Percentiles rank a stretch among this genome's conserved stretches.
Evolutionary conservation across 192 early-diverging fungal species (phyloP).

Genomic region (Umbelopsis vinacea): DNA sequence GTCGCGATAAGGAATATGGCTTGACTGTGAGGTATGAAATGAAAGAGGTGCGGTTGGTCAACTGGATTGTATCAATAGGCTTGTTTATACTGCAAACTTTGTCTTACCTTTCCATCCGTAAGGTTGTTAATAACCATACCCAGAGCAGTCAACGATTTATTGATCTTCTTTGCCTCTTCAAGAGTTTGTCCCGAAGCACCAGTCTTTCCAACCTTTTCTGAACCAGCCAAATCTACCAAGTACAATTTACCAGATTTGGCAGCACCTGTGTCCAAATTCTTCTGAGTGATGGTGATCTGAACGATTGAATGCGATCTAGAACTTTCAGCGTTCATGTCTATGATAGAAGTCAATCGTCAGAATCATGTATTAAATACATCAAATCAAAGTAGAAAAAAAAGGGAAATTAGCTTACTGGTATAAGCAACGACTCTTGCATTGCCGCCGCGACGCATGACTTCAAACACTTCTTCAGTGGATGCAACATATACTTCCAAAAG

Average conservation of each 20-base stretch:
- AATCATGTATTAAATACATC: background rate
- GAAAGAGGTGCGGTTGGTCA: background rate
- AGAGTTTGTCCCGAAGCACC: conserved; percentile 98
- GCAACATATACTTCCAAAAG: conserved; percentile 96
- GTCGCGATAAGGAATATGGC: conserved; percentile 98
- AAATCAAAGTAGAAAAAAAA: background rate
- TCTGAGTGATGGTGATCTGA: conserved; percentile 91
- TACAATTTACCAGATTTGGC: conserved; percentile 89
- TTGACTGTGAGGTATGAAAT: conserved; percentile 67
- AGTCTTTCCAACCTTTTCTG: conserved; percentile 97
- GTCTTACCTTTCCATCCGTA: conserved; percentile 89
- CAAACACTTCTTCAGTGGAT: conserved; percentile 92
- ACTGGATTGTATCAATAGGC: background rate
- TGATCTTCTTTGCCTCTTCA: conserved; percentile 99
- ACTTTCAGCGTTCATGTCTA: conserved; percentile 98
- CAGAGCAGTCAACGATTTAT: conserved; percentile 94
- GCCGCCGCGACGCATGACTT: conserved; percentile 94
- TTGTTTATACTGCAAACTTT: background rate
- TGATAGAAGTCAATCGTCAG: background rate
- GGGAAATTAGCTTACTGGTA: conserved; percentile 67
- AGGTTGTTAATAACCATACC: conserved; percentile 99
- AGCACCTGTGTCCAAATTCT: conserved; percentile 87
- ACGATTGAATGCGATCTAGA: conserved; percentile 99
- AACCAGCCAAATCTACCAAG: conserved; percentile 98
- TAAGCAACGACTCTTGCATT: conserved; percentile 86